phyloP scores from a whole-genome alignment of 2,329 filamentous ascomycete species.

The Sporothrix humicola region DNA sequence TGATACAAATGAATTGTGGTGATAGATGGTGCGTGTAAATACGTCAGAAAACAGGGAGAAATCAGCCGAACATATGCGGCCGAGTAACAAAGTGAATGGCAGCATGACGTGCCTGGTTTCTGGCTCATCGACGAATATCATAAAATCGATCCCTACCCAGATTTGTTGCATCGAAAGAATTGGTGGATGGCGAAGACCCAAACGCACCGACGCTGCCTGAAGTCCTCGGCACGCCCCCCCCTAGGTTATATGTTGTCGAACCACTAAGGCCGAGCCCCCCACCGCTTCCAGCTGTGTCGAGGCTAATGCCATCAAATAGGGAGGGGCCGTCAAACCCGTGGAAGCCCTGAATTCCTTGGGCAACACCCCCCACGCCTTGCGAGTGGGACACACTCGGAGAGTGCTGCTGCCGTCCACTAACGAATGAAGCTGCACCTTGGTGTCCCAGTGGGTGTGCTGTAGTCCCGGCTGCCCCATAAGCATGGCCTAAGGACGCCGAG shows the following conservation, averaged over 20 bases:
- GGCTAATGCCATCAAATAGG: conserved; percentile 42
- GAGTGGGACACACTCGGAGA: conserved; percentile 34
- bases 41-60: too few species aligned
- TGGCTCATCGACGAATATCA: conserved; percentile 35
- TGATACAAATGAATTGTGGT: too few species aligned
- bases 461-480: conserved; percentile 31
- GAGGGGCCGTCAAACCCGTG: conserved; percentile 38
- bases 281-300: conserved; percentile 42
- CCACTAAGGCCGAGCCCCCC: conserved; percentile 40
- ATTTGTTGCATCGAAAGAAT: conserved; percentile 42
- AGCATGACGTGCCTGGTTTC: background rate
- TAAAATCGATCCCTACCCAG: conserved; percentile 38
- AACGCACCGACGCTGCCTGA: conserved; percentile 38
- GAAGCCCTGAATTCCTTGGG: conserved; percentile 39
- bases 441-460: conserved; percentile 32
- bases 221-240: conserved; percentile 40
- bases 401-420: conserved; percentile 36
- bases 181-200: conserved; percentile 35
- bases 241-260: conserved; percentile 40
- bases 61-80: too few species aligned
- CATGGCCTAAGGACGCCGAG: conserved; percentile 35
- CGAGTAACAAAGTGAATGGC: too few species aligned
- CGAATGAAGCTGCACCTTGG: conserved; percentile 37
- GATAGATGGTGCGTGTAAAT: too few species aligned
- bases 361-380: conserved; percentile 25